Evolutionary conservation across 1,284 basidiomycete genomes (phyloP).

Genomic region (Cerrena zonata): DNA sequence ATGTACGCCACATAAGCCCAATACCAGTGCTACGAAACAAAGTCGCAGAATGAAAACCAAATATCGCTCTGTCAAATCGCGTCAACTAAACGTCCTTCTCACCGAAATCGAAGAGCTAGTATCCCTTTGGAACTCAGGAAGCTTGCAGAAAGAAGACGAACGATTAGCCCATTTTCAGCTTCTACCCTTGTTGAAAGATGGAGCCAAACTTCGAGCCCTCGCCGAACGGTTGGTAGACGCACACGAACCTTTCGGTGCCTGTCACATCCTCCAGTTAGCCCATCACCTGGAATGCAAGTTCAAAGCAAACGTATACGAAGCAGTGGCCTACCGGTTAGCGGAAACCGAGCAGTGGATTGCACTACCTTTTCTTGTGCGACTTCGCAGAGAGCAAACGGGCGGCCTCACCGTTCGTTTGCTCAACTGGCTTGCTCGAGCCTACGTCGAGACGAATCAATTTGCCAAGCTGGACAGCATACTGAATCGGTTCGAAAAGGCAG

Average conservation of each 20-base stretch:
- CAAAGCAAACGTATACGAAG: conserved; percentile 54
- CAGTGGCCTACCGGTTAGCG: conserved; percentile 45
- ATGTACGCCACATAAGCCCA: conserved; percentile 9
- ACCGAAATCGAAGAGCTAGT: conserved; percentile 12
- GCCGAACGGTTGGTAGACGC: conserved; percentile 41
- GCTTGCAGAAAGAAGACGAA: neutral
- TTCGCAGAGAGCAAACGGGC: conserved; percentile 43
- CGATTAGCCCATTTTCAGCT: neutral
- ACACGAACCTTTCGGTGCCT: conserved; percentile 34
- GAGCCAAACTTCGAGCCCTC: conserved; percentile 35
- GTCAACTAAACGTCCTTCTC: too few relatives aligned
- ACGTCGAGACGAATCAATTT: conserved; percentile 49
- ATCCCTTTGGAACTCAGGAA: neutral
- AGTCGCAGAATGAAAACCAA: too few relatives aligned
- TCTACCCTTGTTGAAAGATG: conserved; percentile 29
- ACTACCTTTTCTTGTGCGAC: conserved; percentile 40
- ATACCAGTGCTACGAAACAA: too few relatives aligned
- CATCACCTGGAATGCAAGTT: conserved; percentile 43
- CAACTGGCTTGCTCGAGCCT: conserved; percentile 61
- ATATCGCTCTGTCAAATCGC: too few relatives aligned
- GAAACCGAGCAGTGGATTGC: conserved; percentile 42
- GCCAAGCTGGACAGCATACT: conserved; percentile 39
- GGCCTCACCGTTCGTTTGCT: conserved; percentile 50
- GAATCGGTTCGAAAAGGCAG: conserved; percentile 42
- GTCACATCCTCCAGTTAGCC: conserved; percentile 43